Evolutionary conservation across 2,329 filamentous ascomycete genomes (phyloP).

Genomic region (Hortaea sp.): DNA sequence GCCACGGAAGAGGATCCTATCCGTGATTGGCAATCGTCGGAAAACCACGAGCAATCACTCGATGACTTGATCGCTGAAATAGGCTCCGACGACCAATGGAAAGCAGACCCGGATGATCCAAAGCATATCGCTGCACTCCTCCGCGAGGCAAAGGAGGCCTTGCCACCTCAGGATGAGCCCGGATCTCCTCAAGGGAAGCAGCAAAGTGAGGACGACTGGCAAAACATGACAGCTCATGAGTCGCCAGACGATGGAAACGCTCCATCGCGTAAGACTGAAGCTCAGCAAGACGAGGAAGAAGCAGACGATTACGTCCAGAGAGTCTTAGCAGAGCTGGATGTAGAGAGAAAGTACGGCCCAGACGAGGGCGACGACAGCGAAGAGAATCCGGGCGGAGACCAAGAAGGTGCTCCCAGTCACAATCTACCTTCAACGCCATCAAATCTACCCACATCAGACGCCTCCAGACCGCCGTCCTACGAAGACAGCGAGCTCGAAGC

Average conservation of each 20-base stretch:
- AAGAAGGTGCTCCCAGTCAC: conserved; percentile 3
- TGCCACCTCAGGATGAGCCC: conserved; percentile 23
- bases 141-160: conserved; percentile 30
- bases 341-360: conserved; percentile 31
- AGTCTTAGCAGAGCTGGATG: conserved; percentile 36
- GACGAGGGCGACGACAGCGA: conserved; percentile 3
- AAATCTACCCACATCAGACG: conserved; percentile 9
- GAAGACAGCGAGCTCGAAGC: conserved; percentile 37
- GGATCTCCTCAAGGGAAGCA: conserved; percentile 15
- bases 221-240: not conserved
- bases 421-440: conserved; percentile 25
- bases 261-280: conserved; percentile 11
- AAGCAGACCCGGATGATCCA: conserved; percentile 30
- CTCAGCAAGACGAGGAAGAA: conserved; percentile 27
- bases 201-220: conserved; percentile 12
- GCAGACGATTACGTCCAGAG: conserved; percentile 38
- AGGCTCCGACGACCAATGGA: conserved; percentile 29
- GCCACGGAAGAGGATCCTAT: conserved; percentile 13
- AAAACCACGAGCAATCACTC: conserved; percentile 36
- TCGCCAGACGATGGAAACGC: conserved; percentile 1
- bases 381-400: not conserved
- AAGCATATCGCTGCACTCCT: conserved; percentile 32
- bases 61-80: conserved; percentile 38
- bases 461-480: conserved; percentile 15
- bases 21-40: conserved; percentile 24